Evolutionary conservation across 345 rosid genomes (phyloP), one percentile per base, ranked within the genome.

Genomic region (Rhodamnia argentea): DNA sequence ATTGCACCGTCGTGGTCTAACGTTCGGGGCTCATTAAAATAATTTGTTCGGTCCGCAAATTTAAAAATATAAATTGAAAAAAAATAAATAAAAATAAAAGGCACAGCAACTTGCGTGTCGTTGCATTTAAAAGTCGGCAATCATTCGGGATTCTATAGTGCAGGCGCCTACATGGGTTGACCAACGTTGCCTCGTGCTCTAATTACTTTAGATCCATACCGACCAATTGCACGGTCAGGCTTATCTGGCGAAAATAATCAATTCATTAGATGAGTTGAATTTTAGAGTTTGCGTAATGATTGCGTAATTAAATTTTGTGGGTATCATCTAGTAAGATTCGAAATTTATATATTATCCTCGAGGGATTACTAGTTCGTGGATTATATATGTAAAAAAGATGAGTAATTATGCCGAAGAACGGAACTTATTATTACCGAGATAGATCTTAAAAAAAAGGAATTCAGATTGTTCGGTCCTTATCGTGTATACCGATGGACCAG

Each of bases 401-500:
- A 1, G 32, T 52, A 27, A 52, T 12, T 27, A 83, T 27, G 1
- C 29, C 24, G 27, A 54, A 51, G 59, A 82, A 29, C 7, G 9
- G 26, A 58, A 42, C 70, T 84, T 47, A 64, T 18, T 1, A 64
- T 32, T 32, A 16, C 6, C 18, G 32, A 2, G 74, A 64, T 32
- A 4, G 7, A 27, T 14, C 40, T 62, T 14, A 27, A 62, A 14
- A 13, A 13, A 59, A 13, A 3, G n/a, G n/a, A 59, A 0, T 2
- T 27, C 7, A 27, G 3, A 62, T 29, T 62, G 22, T 27, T 62
- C 0, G 10, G 40, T 27, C 40, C 40, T 6, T 7, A 7, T 6
- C 27, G 0, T 62, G 5, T 27, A 14, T 27, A 27, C 13, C 37
- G 27, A 0, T 60, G 5, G 0, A 13, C 0, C 70, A 13, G 3